Conservation (phyloP, 495 filamentous ascomycete species). For the Amphirosellinia nigrospora region DNA sequence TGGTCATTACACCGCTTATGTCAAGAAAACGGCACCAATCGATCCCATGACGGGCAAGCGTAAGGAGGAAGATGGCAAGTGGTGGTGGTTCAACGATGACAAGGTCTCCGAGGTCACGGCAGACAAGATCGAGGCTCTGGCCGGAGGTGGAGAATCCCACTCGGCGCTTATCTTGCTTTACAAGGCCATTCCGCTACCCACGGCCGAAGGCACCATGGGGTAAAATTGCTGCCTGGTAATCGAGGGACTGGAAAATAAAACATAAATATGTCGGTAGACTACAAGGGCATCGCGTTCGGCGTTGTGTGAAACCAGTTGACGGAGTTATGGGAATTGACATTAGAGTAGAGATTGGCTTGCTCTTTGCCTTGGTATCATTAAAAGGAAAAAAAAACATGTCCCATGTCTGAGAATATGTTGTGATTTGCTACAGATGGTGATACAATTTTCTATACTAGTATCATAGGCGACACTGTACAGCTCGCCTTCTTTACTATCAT, state of each 20-base stretch:
- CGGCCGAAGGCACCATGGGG: constrained; percentile 49
- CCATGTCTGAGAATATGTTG: background rate
- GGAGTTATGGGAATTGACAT: constrained; percentile 1
- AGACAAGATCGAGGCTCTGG: constrained; percentile 88
- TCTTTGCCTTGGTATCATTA: background rate
- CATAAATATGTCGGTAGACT: constrained; percentile 20
- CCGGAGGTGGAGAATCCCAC: constrained; percentile 95
- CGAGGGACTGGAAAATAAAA: constrained; percentile 9
- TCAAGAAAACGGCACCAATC: constrained; percentile 81
- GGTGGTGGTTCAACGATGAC: constrained; percentile 99
- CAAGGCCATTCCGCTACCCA: constrained; percentile 72
- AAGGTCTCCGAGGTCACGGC: constrained; percentile 91
- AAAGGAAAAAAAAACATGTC: background rate
- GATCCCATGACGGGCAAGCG: constrained; percentile 72
- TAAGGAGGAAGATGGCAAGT: constrained; percentile 84
- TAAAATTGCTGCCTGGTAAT: constrained; percentile 20
- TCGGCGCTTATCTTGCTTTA: constrained; percentile 94
- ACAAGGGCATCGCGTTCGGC: constrained; percentile 19
- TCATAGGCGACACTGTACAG: background rate
- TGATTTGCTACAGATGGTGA: background rate
- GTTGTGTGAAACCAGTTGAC: background rate
- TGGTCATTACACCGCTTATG: constrained; percentile 96
- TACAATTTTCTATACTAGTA: constrained; percentile 3
- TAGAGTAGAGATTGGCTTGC: constrained; percentile 6
- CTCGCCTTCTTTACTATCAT: background rate